phyloP scores from a whole-genome alignment of 164 flowering plant species.

The Pachysandra terminalis region DNA sequence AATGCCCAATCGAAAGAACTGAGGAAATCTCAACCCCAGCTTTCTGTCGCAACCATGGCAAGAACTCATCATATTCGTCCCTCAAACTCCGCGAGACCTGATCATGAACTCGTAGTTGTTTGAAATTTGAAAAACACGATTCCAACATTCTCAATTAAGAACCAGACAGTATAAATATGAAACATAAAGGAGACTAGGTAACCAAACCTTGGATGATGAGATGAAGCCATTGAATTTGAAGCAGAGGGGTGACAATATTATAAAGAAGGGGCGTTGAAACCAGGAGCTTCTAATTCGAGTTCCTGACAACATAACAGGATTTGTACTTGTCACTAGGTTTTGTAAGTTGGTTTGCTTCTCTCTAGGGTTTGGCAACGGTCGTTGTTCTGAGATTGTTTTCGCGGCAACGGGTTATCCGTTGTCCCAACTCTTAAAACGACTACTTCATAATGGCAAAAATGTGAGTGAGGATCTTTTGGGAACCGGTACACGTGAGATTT shows the following conservation, averaged over 20 bases:
- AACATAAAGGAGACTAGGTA: neutral
- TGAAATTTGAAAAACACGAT: neutral
- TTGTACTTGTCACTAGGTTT: neutral
- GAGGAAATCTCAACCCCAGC: slow-evolving; percentile 64
- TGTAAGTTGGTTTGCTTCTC: neutral
- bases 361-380: neutral
- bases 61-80: slow-evolving; percentile 45
- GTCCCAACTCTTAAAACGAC: too few relatives aligned
- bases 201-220: slow-evolving; percentile 2
- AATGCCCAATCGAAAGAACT: slow-evolving; percentile 57
- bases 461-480: too few relatives aligned
- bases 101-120: too few relatives aligned
- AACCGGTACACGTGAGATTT: too few relatives aligned
- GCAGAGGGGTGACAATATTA: neutral
- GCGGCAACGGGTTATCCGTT: too few relatives aligned
- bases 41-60: slow-evolving; percentile 70
- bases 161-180: neutral
- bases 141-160: too few relatives aligned
- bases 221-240: slow-evolving; percentile 6
- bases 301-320: slow-evolving; percentile 9
- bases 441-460: too few relatives aligned
- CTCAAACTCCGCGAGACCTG: slow-evolving; percentile 24
- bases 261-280: slow-evolving; percentile 8
- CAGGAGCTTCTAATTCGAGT: slow-evolving; percentile 1
- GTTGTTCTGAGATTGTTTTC: too few relatives aligned